These are phyloP conservation scores for Nicotiana noctiflora DNA, from an alignment of 257 asterid species.

Conservation along the genomic window DNA sequence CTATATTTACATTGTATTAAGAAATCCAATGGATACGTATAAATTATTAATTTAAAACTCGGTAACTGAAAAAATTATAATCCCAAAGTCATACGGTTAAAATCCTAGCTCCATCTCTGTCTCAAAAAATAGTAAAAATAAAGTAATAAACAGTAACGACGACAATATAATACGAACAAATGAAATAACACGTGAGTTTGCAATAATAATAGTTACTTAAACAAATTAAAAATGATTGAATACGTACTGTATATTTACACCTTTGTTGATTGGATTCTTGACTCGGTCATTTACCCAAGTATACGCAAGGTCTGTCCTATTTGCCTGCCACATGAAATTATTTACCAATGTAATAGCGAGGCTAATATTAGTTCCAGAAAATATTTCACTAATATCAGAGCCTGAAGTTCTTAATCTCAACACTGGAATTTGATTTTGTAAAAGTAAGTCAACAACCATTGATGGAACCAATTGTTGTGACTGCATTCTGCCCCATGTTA, in stretches of 20 bases:
- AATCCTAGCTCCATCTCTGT: too few species aligned
- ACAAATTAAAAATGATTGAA: not conserved
- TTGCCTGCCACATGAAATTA: not conserved
- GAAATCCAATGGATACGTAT: too few species aligned
- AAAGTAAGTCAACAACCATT: not conserved
- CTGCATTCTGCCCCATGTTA: constrained; percentile 28
- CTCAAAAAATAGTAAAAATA: too few species aligned
- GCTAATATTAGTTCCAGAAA: constrained; percentile 6
- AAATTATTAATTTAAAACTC: too few species aligned
- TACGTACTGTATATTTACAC: not conserved
- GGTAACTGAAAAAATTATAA: too few species aligned
- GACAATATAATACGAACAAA: too few species aligned
- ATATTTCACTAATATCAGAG: constrained; percentile 18
- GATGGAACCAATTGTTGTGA: constrained; percentile 5
- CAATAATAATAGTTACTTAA: too few species aligned
- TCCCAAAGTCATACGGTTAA: too few species aligned
- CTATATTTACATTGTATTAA: too few species aligned
- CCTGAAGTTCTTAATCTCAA: constrained; percentile 17
- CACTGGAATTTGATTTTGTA: constrained; percentile 1
- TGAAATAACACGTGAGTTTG: too few species aligned
- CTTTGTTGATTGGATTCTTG: not conserved
- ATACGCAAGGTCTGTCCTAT: not conserved
- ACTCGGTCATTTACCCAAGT: not conserved
- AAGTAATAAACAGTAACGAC: too few species aligned
- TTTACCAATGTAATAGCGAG: not conserved